Base-by-base conservation (phyloP, 495 filamentous ascomycete species). In the Mytilinidion resinicola region DNA sequence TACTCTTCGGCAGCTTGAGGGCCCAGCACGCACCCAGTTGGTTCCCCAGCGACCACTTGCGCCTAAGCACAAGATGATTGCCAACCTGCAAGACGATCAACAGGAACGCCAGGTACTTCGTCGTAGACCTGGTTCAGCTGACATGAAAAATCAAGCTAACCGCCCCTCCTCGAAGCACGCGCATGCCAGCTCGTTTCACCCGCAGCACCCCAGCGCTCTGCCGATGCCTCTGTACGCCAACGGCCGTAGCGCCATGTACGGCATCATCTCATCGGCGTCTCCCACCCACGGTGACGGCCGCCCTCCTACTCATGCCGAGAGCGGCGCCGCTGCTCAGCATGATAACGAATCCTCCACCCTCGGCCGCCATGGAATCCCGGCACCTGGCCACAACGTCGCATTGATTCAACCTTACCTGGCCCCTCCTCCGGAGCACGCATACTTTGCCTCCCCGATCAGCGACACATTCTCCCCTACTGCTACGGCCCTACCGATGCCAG, bases 161-260 rank as follows among this genome's bases (percentile, higher is more conserved):
- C 17, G 9, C 20, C 53, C 42, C 37, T 53, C 57, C 19, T 43
- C 39, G 17, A 55, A 50, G 37, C 25, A 9, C 15, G 48, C 39
- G 25, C 56, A 14, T 17, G 25, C 34, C 19, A 33, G 14, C 61
- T 48, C 57, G n/a, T 68, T 60, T 39, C 43, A 48, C 42, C 44
- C 49, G 11, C 50, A 51, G 10, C 41, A 37, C 35, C 58, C 63
- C 4, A 67, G 64, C 53, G 66, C 66, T 30, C 20, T 68, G 15
- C 66, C 66, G 20, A 63, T 47, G 11, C 66, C 66, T 15, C 63
- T 68, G 11, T 51, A 66, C 56, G 46, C 17, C 37, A 39, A 41
- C 47, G 53, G 9, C 19, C 41, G 33, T 6, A 8, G 11, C 7
- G 34, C 14, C 50, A 49, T 49, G 20, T 30, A 30, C 25, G 6